Evolutionary conservation across 179 eudicot species (phyloP).

Genomic region (Kewa caespitosa): DNA sequence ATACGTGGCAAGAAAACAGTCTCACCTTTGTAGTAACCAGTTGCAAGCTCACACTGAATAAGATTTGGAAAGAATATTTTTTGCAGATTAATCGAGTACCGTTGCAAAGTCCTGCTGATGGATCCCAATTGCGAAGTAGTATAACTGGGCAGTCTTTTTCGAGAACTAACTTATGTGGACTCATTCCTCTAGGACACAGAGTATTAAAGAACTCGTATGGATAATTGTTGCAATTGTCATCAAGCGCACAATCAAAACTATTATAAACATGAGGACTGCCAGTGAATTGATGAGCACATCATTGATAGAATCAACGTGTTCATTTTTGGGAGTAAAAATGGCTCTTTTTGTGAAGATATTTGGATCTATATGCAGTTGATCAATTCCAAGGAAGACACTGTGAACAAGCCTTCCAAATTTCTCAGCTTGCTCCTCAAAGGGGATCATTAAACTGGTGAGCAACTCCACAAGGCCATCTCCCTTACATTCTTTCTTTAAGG

Average conservation of each 20-base stretch:
- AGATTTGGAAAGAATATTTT: neutral
- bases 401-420: neutral
- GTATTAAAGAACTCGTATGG: neutral
- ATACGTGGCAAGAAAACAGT: neutral
- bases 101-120: neutral
- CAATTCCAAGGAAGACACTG: neutral
- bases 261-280: neutral
- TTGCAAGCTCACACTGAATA: neutral
- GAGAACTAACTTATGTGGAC: slow-evolving; percentile 6
- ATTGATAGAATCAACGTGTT: neutral
- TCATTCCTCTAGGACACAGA: slow-evolving; percentile 7
- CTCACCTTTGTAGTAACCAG: neutral
- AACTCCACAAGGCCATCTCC: neutral
- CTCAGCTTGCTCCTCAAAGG: neutral
- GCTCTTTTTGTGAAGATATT: neutral
- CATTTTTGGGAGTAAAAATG: slow-evolving; percentile 5
- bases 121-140: neutral
- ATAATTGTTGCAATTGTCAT: neutral
- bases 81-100: slow-evolving; percentile 20
- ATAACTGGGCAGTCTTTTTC: neutral
- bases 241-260: neutral
- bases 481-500: neutral
- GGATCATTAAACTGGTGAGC: neutral
- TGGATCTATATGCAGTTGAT: neutral
- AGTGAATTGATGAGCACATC: neutral